Evolutionary conservation across 495 filamentous ascomycete species (phyloP).

Genomic region (Amphirosellinia nigrospora): DNA sequence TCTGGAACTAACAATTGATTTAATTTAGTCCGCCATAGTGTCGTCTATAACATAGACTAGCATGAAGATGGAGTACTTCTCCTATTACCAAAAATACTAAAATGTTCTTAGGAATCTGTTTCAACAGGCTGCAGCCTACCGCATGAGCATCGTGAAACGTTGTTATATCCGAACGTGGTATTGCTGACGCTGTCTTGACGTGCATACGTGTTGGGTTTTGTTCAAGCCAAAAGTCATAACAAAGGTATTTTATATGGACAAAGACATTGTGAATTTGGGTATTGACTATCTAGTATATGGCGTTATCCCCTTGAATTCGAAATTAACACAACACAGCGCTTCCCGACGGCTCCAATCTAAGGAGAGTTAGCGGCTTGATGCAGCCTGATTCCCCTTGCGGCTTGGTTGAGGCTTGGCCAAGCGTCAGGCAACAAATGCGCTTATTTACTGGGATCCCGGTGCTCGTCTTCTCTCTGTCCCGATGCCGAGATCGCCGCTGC

Average conservation of each 20-base stretch:
- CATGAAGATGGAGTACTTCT: background rate
- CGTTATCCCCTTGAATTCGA: background rate
- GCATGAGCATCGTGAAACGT: slow-evolving; percentile 15
- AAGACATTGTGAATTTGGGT: background rate
- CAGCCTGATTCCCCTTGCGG: slow-evolving; percentile 10
- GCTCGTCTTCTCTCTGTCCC: background rate
- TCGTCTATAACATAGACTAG: background rate
- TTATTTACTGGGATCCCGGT: slow-evolving; percentile 1
- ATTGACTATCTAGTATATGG: background rate
- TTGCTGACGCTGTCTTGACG: background rate
- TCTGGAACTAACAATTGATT: background rate
- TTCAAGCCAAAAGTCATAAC: background rate
- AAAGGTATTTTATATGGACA: background rate
- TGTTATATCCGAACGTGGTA: slow-evolving; percentile 1
- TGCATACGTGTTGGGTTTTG: background rate
- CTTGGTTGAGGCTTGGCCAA: slow-evolving; percentile 7
- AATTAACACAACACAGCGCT: background rate
- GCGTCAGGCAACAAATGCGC: background rate
- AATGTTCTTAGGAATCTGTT: background rate
- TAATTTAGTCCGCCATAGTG: background rate
- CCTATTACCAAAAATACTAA: background rate
- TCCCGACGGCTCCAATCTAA: background rate
- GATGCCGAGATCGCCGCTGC: slow-evolving; percentile 8
- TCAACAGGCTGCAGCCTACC: background rate
- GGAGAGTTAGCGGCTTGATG: background rate